phyloP scores from a whole-genome alignment of 768 basidiomycete species.

The Dioszegia aurantiaca region DNA sequence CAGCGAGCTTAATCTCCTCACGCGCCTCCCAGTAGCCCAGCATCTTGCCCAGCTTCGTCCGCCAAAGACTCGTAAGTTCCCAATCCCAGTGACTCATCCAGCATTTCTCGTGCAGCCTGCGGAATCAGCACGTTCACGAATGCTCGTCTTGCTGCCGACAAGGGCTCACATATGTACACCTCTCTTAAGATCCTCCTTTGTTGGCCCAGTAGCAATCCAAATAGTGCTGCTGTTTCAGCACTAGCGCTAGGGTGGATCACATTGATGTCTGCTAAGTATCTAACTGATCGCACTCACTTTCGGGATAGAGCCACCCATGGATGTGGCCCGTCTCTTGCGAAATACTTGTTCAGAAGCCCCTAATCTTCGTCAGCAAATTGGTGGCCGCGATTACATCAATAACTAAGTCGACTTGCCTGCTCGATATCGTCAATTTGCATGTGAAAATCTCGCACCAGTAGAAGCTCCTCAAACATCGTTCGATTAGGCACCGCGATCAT shows the following conservation, averaged over 20 bases:
- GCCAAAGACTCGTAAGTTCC: slow-evolving; percentile 10
- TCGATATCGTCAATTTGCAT: background rate
- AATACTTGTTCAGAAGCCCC: slow-evolving; percentile 2
- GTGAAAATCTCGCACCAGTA: background rate
- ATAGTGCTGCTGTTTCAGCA: too few species aligned
- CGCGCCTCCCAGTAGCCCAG: slow-evolving; percentile 6
- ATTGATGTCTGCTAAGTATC: background rate
- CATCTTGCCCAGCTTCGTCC: slow-evolving; percentile 16
- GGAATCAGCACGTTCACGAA: background rate
- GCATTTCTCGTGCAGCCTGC: slow-evolving; percentile 19
- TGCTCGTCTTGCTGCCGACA: background rate
- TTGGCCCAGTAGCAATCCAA: background rate
- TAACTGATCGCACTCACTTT: slow-evolving; percentile 2
- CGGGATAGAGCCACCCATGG: background rate
- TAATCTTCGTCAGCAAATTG: too few species aligned
- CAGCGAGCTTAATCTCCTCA: background rate
- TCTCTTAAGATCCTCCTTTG: background rate
- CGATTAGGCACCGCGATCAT: background rate
- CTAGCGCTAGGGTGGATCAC: too few species aligned
- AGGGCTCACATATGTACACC: slow-evolving; percentile 1
- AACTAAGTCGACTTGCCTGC: slow-evolving; percentile 7
- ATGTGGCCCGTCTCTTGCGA: background rate
- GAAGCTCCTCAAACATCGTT: slow-evolving; percentile 1
- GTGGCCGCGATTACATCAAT: too few species aligned
- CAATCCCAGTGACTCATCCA: slow-evolving; percentile 1